phyloP scores from a whole-genome alignment of 805 yeast genomes.

The Dipodascus albidus region DNA sequence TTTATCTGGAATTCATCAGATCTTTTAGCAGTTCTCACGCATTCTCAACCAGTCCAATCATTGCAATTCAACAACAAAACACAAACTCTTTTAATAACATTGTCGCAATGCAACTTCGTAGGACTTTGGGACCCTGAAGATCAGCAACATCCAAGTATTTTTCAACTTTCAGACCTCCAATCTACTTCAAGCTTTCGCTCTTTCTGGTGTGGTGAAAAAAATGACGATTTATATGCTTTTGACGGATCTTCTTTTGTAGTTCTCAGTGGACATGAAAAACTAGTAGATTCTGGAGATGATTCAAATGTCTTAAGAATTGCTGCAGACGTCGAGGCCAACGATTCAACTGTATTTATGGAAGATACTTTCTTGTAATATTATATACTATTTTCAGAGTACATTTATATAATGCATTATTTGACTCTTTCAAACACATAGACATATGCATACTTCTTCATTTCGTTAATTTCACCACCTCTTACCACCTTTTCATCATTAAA shows the following conservation, averaged over 20 bases:
- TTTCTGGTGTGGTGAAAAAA: not conserved
- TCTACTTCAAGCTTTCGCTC: not conserved
- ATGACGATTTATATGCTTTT: not conserved
- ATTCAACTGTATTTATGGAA: not conserved
- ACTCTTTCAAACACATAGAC: slow-evolving; percentile 31
- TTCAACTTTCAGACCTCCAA: not conserved
- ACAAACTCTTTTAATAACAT: not conserved
- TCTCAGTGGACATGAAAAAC: not conserved
- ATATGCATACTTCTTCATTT: slow-evolving; percentile 38
- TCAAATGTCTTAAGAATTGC: not conserved
- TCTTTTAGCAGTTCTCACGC: not conserved
- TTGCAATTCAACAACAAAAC: not conserved
- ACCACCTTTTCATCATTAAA: slow-evolving; percentile 89
- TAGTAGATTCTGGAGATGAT: not conserved
- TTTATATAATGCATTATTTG: no score
- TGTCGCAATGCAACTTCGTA: not conserved
- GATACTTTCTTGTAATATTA: not conserved
- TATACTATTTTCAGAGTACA: not conserved
- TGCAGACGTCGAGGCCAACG: not conserved
- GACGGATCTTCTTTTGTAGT: not conserved
- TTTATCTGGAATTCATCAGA: not conserved
- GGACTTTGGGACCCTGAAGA: not conserved
- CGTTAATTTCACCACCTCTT: slow-evolving; percentile 30
- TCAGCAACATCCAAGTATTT: not conserved
- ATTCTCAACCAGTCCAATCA: not conserved